Conservation (phyloP, 495 filamentous ascomycete species). For the Podospora sp. region DNA sequence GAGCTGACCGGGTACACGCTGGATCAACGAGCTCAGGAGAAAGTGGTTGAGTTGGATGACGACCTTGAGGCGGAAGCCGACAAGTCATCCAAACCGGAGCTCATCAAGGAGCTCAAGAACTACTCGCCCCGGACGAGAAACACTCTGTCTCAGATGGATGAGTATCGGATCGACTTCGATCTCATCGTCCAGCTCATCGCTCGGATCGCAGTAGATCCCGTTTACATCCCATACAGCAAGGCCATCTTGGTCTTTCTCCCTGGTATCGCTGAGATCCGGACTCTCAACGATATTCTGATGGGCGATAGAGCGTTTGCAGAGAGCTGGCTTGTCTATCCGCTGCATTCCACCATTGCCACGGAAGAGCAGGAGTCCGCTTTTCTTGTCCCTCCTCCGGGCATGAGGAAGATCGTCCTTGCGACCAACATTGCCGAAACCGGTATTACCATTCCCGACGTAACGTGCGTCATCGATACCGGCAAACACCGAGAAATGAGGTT, state of each 20-base stretch:
- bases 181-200: conserved; percentile 75
- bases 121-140: conserved; percentile 76
- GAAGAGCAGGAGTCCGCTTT: conserved; percentile 96
- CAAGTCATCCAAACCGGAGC: conserved; percentile 50
- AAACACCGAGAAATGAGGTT: conserved; percentile 97
- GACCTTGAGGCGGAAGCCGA: conserved; percentile 55
- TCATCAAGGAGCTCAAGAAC: conserved; percentile 57
- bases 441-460: conserved; percentile 96
- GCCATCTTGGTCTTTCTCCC: conserved; percentile 94
- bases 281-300: conserved; percentile 77
- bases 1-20: conserved; percentile 74
- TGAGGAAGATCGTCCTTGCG: conserved; percentile 87
- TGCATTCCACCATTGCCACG: conserved; percentile 93
- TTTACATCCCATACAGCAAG: conserved; percentile 73
- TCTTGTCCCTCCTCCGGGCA: conserved; percentile 74
- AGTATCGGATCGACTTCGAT: conserved; percentile 83
- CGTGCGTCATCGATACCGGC: conserved; percentile 90
- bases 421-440: conserved; percentile 98
- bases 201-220: conserved; percentile 66
- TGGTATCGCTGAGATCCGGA: conserved; percentile 89
- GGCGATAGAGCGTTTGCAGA: conserved; percentile 68
- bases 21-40: conserved; percentile 52
- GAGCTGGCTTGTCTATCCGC: conserved; percentile 77
- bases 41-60: conserved; percentile 57
- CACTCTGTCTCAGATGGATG: conserved; percentile 74